A percentile compares a stretch with the other conserved stretches of the same genome.
Evolutionary conservation across 495 filamentous ascomycete genomes (phyloP).

Genomic region (Xylaria castorea): DNA sequence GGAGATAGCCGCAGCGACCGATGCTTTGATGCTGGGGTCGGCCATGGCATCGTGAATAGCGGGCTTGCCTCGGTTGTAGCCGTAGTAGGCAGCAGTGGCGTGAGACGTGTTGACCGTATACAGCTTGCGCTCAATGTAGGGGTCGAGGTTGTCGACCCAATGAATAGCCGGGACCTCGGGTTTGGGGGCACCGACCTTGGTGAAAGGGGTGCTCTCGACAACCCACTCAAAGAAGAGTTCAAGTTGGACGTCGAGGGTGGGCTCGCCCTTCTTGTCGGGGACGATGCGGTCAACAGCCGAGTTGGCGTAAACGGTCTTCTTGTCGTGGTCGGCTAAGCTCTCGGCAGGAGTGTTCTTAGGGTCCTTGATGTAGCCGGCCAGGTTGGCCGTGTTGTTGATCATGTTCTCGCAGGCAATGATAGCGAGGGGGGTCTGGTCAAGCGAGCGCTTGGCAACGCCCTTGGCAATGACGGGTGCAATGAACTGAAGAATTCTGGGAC

Average conservation of each 20-base stretch:
- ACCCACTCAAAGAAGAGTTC: conserved; percentile 99
- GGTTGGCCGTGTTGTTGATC: conserved; percentile 86
- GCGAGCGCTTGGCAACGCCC: conserved; percentile 76
- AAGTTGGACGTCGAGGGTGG: conserved; percentile 88
- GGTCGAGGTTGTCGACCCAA: conserved; percentile 88
- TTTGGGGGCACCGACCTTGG: conserved; percentile 45
- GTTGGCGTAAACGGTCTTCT: conserved; percentile 86
- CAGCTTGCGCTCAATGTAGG: conserved; percentile 98
- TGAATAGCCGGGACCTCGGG: conserved; percentile 86
- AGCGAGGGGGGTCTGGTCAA: conserved; percentile 73
- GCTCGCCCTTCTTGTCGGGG: conserved; percentile 78
- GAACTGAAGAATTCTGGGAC: conserved; percentile 93
- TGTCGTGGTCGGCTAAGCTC: conserved; percentile 64
- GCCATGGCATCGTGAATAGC: conserved; percentile 81
- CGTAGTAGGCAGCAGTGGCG: conserved; percentile 96
- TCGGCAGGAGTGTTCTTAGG: conserved; percentile 65
- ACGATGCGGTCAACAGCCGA: conserved; percentile 98
- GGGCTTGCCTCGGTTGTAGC: conserved; percentile 78
- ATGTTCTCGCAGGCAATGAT: conserved; percentile 98
- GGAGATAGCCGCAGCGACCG: conserved; percentile 75
- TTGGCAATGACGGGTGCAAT: conserved; percentile 93
- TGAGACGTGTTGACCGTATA: conserved; percentile 99
- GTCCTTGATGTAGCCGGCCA: conserved; percentile 80
- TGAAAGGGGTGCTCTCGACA: conserved; percentile 83
- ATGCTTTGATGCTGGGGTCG: conserved; percentile 68